A percentile compares a stretch with the other conserved stretches of the same genome.
These are phyloP conservation scores for Amanita pallidorosea DNA, from an alignment of 768 basidiomycete species.

Conservation along the genomic window DNA sequence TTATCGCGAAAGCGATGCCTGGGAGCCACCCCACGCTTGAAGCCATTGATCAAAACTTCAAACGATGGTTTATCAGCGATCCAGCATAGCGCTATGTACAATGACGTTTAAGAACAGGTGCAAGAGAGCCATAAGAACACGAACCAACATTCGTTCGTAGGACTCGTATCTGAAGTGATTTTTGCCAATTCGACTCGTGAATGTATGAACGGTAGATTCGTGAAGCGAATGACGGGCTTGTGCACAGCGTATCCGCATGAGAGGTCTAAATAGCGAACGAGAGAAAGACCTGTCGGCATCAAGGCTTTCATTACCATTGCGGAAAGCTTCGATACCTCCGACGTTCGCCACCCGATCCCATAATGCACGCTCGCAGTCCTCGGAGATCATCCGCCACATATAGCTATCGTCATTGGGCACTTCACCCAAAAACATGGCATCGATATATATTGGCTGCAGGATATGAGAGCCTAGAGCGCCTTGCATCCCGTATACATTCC, in stretches of 20 bases:
- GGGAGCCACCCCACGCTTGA: constrained; percentile 66
- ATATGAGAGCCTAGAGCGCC: constrained; percentile 60
- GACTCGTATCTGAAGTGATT: constrained; percentile 20
- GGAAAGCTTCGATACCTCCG: constrained; percentile 22
- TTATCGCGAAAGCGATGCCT: constrained; percentile 57
- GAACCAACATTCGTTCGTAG: constrained; percentile 62
- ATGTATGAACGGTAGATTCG: constrained; percentile 46
- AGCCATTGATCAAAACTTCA: constrained; percentile 71
- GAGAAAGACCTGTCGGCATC: neutral
- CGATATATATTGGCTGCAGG: constrained; percentile 55
- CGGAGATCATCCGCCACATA: constrained; percentile 24
- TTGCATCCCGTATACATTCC: constrained; percentile 79
- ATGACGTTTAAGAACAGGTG: neutral
- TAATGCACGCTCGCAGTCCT: constrained; percentile 65
- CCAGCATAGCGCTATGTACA: constrained; percentile 67
- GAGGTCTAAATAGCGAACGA: constrained; percentile 25
- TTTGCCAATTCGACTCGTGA: constrained; percentile 29
- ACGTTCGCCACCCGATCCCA: constrained; percentile 39
- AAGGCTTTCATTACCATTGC: neutral
- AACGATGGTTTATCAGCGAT: constrained; percentile 35
- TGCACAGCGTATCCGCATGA: constrained; percentile 38
- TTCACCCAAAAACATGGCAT: constrained; percentile 62
- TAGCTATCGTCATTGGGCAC: constrained; percentile 24
- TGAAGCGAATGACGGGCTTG: constrained; percentile 46
- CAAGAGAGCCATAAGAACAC: neutral